These are phyloP conservation scores for Starmera dryadoides DNA, from an alignment of 805 yeast species.

Conservation along the genomic window DNA sequence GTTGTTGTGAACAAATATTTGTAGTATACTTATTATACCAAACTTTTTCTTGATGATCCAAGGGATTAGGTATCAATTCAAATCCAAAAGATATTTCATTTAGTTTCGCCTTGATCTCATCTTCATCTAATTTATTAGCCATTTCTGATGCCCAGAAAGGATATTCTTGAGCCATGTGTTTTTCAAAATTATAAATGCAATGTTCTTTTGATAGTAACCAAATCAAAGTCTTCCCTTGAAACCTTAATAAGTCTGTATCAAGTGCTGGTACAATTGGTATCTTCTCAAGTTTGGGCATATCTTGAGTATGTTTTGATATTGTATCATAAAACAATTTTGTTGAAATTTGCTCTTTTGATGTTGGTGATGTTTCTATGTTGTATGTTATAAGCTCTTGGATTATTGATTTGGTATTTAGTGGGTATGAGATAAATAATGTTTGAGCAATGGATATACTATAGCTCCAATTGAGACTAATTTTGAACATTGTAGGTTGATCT, in stretches of 20 bases:
- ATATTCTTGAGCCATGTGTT: conserved; percentile 16
- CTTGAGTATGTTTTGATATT: conserved; percentile 37
- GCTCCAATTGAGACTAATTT: neutral
- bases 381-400: neutral
- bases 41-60: conserved; percentile 2
- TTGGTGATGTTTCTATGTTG: neutral
- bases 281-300: conserved; percentile 7
- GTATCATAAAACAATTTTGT: conserved; percentile 40
- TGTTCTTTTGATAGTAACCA: conserved; percentile 54
- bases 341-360: conserved; percentile 7
- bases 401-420: neutral
- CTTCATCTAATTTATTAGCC: conserved; percentile 11
- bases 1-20: conserved; percentile 29
- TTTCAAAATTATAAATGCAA: conserved; percentile 24
- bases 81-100: conserved; percentile 49
- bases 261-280: conserved; percentile 32
- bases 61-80: conserved; percentile 21
- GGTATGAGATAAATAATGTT: neutral
- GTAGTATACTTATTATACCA: conserved; percentile 50
- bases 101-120: conserved; percentile 23
- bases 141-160: conserved; percentile 15
- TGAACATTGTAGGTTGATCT: too few species aligned
- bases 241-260: conserved; percentile 35
- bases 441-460: neutral
- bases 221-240: conserved; percentile 45